These are phyloP conservation scores for Cadophora gregata DNA, from an alignment of 2,329 filamentous ascomycete genomes.

Conservation along the genomic window DNA sequence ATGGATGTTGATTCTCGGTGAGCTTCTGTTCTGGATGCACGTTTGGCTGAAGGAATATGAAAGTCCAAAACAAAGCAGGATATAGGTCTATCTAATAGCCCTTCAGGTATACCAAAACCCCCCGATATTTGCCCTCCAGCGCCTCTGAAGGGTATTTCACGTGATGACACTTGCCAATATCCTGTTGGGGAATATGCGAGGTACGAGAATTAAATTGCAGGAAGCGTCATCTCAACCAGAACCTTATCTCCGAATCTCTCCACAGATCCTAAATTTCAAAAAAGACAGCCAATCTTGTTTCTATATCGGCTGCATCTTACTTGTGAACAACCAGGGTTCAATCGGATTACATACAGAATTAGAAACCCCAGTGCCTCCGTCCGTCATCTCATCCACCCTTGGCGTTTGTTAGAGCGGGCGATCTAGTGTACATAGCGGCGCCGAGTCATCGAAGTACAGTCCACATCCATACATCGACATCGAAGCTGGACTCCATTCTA, in stretches of 20 bases:
- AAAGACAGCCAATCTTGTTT: too few relatives aligned
- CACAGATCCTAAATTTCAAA: not conserved
- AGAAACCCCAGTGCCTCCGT: not conserved
- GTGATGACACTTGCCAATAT: not conserved
- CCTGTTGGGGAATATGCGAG: not conserved
- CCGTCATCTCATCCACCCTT: conserved; percentile 7
- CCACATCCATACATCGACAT: not conserved
- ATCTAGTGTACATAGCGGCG: not conserved
- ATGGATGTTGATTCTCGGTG: not conserved
- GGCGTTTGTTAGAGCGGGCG: not conserved
- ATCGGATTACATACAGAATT: not conserved
- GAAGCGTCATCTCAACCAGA: not conserved
- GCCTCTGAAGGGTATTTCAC: not conserved
- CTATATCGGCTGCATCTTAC: conserved; percentile 8
- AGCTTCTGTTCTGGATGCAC: not conserved
- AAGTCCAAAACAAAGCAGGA: not conserved
- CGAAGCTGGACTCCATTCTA: not conserved
- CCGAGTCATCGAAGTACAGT: not conserved
- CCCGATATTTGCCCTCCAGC: not conserved
- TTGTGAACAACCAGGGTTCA: not conserved
- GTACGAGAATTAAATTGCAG: not conserved
- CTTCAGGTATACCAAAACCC: not conserved
- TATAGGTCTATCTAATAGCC: not conserved
- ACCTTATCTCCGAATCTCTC: not conserved
- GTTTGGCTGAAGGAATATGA: not conserved